Evolutionary conservation across 345 rosid genomes (phyloP), one percentile per base, ranked within the genome.

Genomic region (Pugionium cornutum): DNA sequence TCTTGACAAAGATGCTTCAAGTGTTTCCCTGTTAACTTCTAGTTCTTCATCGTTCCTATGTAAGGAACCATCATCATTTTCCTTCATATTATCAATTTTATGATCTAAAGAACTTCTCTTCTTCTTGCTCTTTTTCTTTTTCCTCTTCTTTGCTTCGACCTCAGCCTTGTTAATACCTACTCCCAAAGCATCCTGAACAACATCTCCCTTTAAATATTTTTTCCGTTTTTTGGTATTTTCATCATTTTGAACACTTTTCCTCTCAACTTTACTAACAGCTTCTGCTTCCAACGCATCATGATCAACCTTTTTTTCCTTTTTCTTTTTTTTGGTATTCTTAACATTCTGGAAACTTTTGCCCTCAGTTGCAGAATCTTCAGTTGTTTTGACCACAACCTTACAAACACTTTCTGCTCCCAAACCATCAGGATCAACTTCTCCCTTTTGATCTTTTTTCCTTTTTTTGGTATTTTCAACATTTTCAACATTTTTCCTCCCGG

Each of bases 1-100:
- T 31, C 67, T 76, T 31, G 77, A 61, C 29, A 51, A 47, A 33
- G 61, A 64, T 8, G 61, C 39, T 58, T 11, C 39, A 48, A 50
- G 26, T 9, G 46, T 66, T 49, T 64, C 58, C 62, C 53, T 11
- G 10, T 67, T 67, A 50, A 50, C 27, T 53, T 81, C 57, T 53
- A 25, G 47, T 72, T 66, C 66, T n/a, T 9, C 62, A 47, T 59
- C 66, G n/a, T 62, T 69, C 5, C 6, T 46, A 36, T 48, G 44
- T 44, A 62, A 4, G 4, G 64, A 31, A 37, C 36, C 69, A 30
- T 37, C 67, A 59, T 36, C 61, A 25, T 56, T 50, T 29, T 50
- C 25, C 40, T 46, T 52, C 41, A 41, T 68, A 33, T 46, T 42
- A 53, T 66, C 79, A 63, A 42, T 9, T 7, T 58, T 9, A 29